A percentile compares a stretch with the other conserved stretches of the same genome.
These are phyloP conservation scores for Dinochytrium kinnereticum DNA, from an alignment of 371 early-diverging fungal species.

Conservation along the genomic window DNA sequence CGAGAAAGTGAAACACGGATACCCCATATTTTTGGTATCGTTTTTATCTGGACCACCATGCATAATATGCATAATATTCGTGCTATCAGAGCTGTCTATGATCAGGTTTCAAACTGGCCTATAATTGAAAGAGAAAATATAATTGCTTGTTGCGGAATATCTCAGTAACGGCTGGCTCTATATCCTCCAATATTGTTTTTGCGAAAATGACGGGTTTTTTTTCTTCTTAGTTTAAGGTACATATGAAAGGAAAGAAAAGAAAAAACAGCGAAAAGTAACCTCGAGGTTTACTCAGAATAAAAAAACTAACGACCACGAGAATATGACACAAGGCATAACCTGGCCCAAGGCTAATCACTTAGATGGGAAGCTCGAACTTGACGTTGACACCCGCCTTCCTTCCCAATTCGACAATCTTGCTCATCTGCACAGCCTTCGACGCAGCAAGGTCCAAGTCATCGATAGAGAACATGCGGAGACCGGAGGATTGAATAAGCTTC, in stretches of 20 bases:
- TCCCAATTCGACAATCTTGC: slow-evolving; percentile 73
- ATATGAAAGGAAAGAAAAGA: background rate
- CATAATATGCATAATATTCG: too few relatives aligned
- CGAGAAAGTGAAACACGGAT: too few relatives aligned
- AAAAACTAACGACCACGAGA: too few relatives aligned
- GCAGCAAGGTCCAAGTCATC: slow-evolving; percentile 97
- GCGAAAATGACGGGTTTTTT: background rate
- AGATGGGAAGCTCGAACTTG: slow-evolving; percentile 47
- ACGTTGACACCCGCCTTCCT: slow-evolving; percentile 52
- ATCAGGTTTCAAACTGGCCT: too few relatives aligned
- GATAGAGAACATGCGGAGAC: slow-evolving; percentile 87
- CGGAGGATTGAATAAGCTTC: slow-evolving; percentile 86
- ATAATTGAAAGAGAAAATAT: too few relatives aligned
- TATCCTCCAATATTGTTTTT: background rate
- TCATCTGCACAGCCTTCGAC: slow-evolving; percentile 89
- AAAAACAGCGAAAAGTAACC: background rate
- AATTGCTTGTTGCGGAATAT: too few relatives aligned
- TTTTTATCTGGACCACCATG: too few relatives aligned
- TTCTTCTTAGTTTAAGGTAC: too few relatives aligned
- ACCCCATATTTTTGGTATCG: too few relatives aligned
- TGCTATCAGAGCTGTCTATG: too few relatives aligned
- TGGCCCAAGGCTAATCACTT: background rate
- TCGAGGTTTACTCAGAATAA: too few relatives aligned
- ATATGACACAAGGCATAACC: background rate
- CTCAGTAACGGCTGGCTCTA: too few relatives aligned